phyloP scores from a whole-genome alignment of 345 rosid genomes.

The Toxicodendron radicans region DNA sequence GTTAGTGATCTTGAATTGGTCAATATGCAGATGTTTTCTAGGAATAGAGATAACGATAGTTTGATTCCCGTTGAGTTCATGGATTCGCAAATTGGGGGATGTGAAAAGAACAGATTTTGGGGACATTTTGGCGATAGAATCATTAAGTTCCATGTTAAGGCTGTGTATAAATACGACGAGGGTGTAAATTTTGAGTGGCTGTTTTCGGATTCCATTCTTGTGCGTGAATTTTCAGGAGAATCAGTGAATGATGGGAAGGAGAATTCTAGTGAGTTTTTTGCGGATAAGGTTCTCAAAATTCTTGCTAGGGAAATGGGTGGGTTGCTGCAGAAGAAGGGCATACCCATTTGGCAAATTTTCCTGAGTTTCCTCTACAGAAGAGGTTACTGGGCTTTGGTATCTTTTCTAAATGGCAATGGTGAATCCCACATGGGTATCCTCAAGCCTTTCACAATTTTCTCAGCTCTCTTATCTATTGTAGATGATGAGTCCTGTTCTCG shows the following conservation, averaged over 20 bases:
- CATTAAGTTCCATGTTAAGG: slow-evolving; percentile 46
- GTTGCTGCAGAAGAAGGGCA: slow-evolving; percentile 34
- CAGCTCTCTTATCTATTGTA: slow-evolving; percentile 51
- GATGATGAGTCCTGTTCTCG: slow-evolving; percentile 29
- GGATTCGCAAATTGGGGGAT: slow-evolving; percentile 17
- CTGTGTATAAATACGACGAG: slow-evolving; percentile 45
- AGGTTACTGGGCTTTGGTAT: slow-evolving; percentile 62
- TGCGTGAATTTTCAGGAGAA: slow-evolving; percentile 37
- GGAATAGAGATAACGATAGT: slow-evolving; percentile 16
- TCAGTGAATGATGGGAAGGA: slow-evolving; percentile 31
- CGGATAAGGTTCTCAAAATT: slow-evolving; percentile 55
- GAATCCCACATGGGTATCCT: slow-evolving; percentile 52
- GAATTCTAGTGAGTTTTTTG: slow-evolving; percentile 48
- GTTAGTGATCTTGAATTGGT: slow-evolving; percentile 65
- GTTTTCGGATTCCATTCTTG: slow-evolving; percentile 46
- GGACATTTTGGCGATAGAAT: slow-evolving; percentile 39
- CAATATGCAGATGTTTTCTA: slow-evolving; percentile 24
- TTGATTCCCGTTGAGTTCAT: slow-evolving; percentile 20
- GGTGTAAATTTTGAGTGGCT: slow-evolving; percentile 33
- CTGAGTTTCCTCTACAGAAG: slow-evolving; percentile 71
- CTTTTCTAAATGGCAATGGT: slow-evolving; percentile 52
- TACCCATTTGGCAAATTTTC: slow-evolving; percentile 74
- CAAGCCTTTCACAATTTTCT: slow-evolving; percentile 74
- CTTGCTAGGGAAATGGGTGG: slow-evolving; percentile 54
- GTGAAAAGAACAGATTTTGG: slow-evolving; percentile 29